Conservation (phyloP, 2,329 filamentous ascomycete genomes). For the Balansia obtecta region DNA sequence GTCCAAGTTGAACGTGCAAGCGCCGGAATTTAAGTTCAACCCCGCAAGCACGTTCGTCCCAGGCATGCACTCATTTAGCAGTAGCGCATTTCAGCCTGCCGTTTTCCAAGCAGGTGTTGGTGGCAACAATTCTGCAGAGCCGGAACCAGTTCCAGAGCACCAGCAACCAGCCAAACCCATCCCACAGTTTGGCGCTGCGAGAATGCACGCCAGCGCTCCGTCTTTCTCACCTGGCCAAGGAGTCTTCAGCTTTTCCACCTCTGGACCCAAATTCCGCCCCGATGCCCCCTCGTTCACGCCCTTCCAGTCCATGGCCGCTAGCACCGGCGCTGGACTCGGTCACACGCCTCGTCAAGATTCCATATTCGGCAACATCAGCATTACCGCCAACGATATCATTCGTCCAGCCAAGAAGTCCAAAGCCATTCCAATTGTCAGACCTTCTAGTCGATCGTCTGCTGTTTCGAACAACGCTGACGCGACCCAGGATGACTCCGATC, state of each 20-base stretch:
- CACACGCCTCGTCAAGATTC: conserved; percentile 32
- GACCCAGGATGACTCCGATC: conserved; percentile 32
- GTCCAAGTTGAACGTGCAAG: conserved; percentile 77
- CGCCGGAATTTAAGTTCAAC: conserved; percentile 78
- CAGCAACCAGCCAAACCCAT: conserved; percentile 13
- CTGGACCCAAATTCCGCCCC: conserved; percentile 58
- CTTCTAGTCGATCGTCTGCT: conserved; percentile 38
- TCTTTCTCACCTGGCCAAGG: conserved; percentile 56
- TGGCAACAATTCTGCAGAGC: background rate
- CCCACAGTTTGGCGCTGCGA: conserved; percentile 24
- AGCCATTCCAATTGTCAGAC: conserved; percentile 68
- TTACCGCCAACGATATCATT: conserved; percentile 47
- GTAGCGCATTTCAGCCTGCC: conserved; percentile 33
- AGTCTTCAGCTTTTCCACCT: conserved; percentile 56
- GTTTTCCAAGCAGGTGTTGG: conserved; percentile 28
- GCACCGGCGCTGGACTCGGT: conserved; percentile 34
- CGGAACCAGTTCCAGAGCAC: conserved; percentile 2
- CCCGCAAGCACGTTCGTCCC: conserved; percentile 39
- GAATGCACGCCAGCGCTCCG: conserved; percentile 58
- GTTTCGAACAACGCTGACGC: conserved; percentile 14
- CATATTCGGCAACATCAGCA: conserved; percentile 60
- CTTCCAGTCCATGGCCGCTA: conserved; percentile 28
- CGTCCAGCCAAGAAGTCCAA: conserved; percentile 64
- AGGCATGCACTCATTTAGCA: conserved; percentile 35
- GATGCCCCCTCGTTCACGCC: conserved; percentile 70